Evolutionary conservation across 768 basidiomycete species (phyloP), one percentile per base, ranked within the genome.

Genomic region (Boletus subcaerulescens): DNA sequence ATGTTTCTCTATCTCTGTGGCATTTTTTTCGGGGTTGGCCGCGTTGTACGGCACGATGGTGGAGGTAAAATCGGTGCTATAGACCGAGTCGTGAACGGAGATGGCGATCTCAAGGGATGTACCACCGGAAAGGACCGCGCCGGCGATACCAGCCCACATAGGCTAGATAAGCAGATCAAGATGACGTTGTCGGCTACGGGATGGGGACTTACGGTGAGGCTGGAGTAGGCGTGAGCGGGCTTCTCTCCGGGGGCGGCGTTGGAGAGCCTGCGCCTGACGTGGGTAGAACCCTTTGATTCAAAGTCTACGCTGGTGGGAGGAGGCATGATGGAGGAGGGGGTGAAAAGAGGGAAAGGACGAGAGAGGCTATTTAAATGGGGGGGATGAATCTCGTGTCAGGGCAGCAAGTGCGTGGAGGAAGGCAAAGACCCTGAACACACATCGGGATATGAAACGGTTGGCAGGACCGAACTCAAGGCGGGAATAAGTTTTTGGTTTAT

Each of bases 131-230:
- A 84, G 67, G 45, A 83, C 67, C 22, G 73, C 74, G 39, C 87
- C 88, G 4, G 89, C 85, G 47, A 91, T 77, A 63, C 88, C 91
- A 57, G 85, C 88, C 89, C 90, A 93, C 90, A 93, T 91, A 20
- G 90, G 87, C 90, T 92, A 65, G 38, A 63, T 41, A 50, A 62
- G 50, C 11, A 54, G 40, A 66, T 62, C 47, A 62, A 29, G 50
- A 55, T 52, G 49, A 53, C 8, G 22, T 46, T 18, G 47, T 38
- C 32, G 17, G 33, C 13, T 1, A 44, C 41, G 42, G 40, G 47
- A 39, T 12, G 20, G 40, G 24, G 53, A 73, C 83, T 71, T 64
- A 90, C 89, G 55, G 82, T 85, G 61, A 90, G 78, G 60, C 82
- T 85, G 56, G 85, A 76, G 67, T 79, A 87, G 22, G 78, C 75